Conservation (phyloP, 257 asterid genomes). For the Capsicum chinense region DNA sequence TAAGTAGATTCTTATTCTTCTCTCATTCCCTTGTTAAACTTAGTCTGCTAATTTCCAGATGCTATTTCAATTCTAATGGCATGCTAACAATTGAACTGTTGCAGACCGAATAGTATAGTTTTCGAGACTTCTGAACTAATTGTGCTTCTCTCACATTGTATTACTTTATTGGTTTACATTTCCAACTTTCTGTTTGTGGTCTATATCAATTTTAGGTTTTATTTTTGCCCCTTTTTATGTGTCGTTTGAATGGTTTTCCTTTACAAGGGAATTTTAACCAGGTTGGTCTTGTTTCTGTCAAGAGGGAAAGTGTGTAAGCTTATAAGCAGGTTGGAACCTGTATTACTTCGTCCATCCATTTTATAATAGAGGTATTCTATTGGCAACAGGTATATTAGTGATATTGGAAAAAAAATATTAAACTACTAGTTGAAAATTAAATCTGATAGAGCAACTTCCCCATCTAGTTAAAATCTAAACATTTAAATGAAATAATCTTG, state of each 20-base stretch:
- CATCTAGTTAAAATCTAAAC: neutral
- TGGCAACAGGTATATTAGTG: neutral
- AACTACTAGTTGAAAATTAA: slow-evolving; percentile 16
- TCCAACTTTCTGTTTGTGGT: neutral
- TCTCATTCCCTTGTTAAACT: neutral
- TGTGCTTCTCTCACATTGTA: slow-evolving; percentile 14
- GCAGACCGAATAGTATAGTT: neutral
- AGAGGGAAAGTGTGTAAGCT: slow-evolving; percentile 25
- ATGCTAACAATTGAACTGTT: neutral
- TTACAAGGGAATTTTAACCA: slow-evolving; percentile 8
- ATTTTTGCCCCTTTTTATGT: neutral
- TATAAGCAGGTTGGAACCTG: neutral
- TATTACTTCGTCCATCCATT: neutral
- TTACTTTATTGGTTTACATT: neutral
- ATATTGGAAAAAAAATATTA: slow-evolving; percentile 10
- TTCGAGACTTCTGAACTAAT: slow-evolving; percentile 3
- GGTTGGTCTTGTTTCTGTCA: neutral
- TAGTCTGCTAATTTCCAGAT: neutral
- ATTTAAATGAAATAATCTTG: neutral
- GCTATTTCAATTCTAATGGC: slow-evolving; percentile 1
- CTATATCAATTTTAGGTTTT: slow-evolving; percentile 12
- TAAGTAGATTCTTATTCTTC: neutral
- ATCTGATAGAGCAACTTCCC: neutral
- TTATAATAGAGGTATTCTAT: slow-evolving; percentile 8
- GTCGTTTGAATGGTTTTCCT: neutral